phyloP scores from a whole-genome alignment of 768 basidiomycete genomes.

The Pulveroboletus sp. region DNA sequence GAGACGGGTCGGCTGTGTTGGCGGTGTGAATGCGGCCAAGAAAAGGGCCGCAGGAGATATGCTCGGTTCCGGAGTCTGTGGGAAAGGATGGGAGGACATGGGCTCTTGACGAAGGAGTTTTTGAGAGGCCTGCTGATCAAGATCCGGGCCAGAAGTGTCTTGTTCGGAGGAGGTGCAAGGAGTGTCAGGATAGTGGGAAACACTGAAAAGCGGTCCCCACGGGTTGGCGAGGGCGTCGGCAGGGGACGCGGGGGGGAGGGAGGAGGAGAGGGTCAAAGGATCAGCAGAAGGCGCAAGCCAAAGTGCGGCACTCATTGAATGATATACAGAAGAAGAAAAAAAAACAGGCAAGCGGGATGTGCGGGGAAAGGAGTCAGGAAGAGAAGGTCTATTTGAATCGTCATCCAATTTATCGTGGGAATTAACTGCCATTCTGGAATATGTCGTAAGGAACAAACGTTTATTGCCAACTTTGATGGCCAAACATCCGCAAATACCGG shows the following conservation, averaged over 20 bases:
- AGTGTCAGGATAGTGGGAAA: slow-evolving; percentile 3
- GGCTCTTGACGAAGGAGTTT: slow-evolving; percentile 10
- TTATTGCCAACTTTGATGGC: too few species aligned
- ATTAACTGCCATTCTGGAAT: background rate
- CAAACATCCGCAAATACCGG: too few species aligned
- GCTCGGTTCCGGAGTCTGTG: slow-evolving; percentile 15
- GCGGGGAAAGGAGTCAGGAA: slow-evolving; percentile 18
- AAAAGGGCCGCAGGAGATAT: slow-evolving; percentile 75
- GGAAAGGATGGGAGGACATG: background rate
- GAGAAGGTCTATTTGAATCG: slow-evolving; percentile 7
- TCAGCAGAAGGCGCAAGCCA: background rate
- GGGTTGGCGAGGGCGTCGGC: slow-evolving; percentile 7
- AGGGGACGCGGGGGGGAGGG: slow-evolving; percentile 3
- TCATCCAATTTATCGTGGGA: slow-evolving; percentile 22
- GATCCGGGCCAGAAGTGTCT: slow-evolving; percentile 22
- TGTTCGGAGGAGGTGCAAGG: background rate
- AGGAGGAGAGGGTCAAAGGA: slow-evolving; percentile 6
- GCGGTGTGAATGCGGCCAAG: slow-evolving; percentile 58
- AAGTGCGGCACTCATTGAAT: slow-evolving; percentile 2
- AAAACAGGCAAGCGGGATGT: background rate
- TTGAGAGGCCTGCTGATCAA: slow-evolving; percentile 24
- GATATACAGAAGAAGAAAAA: background rate
- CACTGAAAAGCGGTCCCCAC: slow-evolving; percentile 8
- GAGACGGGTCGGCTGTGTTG: slow-evolving; percentile 31
- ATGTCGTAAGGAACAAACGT: slow-evolving; percentile 1